Base-by-base conservation (phyloP, 495 filamentous ascomycete genomes). In the Neurospora sp. region DNA sequence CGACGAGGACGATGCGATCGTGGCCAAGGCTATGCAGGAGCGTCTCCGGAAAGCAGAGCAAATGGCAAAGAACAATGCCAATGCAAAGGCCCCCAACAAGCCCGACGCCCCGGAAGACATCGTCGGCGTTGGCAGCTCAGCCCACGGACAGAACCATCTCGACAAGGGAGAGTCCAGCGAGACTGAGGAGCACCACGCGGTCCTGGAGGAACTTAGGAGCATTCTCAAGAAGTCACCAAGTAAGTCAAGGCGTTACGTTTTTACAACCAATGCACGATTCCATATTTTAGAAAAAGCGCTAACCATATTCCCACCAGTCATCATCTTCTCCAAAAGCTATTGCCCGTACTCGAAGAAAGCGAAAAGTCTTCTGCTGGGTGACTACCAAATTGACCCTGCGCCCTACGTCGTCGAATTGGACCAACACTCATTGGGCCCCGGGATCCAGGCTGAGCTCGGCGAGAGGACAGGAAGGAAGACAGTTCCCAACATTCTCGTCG, bases 321-420 rank as follows among this genome's bases (percentile, higher is more conserved):
- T 98, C 77, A 93, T 99, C 70, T 98, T 98, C 84, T 97, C 93
- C 71, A 98, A 98, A 81, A 89, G 91, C 2, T 97, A 93, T 82
- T 99, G 96, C 81, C 93, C 91, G 0, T 90, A 88, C 83, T 97
- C 94, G 61, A 88, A 86, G 73, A 88, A 86, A 74, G 96, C 95
- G 16, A 99, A 99, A 81, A 81, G 81, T 10, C 89, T 98, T 73
- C 88, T 98, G 38, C 85, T 97, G 37, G 88, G 92, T 5, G 88
- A 90, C 74, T 98, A 98, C 83, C 84, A 84, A 39, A 97, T 98
- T 78, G 85, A 89, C 3, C 96, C 96, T 0, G 78, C 87, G 59
- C 96, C 96, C 0, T 91, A 90, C 78, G 92, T 99, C 35, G 94
- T 99, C 22, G 96, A 99, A 83, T 87, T 99, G 11, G 93, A 99